These are phyloP conservation scores for Kalmusia sp. DNA, from an alignment of 2,329 filamentous ascomycete species.

Conservation along the genomic window DNA sequence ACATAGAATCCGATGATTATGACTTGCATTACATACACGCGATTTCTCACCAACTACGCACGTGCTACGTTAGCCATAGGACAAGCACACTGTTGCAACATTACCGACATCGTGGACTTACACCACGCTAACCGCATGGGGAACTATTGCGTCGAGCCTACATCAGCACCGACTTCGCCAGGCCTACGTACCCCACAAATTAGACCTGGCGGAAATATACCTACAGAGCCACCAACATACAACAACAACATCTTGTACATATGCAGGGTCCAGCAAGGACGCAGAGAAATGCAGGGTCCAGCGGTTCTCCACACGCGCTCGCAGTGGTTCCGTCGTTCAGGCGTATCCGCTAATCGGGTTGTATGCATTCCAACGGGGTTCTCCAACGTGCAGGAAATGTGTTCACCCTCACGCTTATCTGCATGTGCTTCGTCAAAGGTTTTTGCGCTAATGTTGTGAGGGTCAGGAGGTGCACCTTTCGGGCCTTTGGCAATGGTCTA, in stretches of 20 bases:
- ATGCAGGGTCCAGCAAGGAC: not conserved
- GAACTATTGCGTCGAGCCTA: not conserved
- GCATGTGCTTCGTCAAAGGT: too few species aligned
- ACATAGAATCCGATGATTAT: not conserved
- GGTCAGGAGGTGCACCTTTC: too few species aligned
- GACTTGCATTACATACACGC: not conserved
- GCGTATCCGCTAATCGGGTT: too few species aligned
- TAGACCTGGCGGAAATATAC: not conserved
- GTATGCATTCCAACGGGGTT: too few species aligned
- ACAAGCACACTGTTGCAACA: too few species aligned
- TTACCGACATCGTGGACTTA: too few species aligned
- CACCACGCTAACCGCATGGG: conserved; percentile 1
- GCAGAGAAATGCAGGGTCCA: not conserved
- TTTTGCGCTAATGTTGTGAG: too few species aligned
- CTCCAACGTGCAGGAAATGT: too few species aligned
- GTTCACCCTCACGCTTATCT: too few species aligned
- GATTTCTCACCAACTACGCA: not conserved
- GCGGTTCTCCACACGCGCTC: not conserved
- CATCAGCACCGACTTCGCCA: not conserved
- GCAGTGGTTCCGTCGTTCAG: too few species aligned
- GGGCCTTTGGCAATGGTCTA: too few species aligned
- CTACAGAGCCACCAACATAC: not conserved
- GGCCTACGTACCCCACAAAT: not conserved
- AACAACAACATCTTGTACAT: not conserved
- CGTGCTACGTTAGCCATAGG: too few species aligned